These are phyloP conservation scores for Candida labiduridarum DNA, from an alignment of 1,139 yeast genomes.

Conservation along the genomic window DNA sequence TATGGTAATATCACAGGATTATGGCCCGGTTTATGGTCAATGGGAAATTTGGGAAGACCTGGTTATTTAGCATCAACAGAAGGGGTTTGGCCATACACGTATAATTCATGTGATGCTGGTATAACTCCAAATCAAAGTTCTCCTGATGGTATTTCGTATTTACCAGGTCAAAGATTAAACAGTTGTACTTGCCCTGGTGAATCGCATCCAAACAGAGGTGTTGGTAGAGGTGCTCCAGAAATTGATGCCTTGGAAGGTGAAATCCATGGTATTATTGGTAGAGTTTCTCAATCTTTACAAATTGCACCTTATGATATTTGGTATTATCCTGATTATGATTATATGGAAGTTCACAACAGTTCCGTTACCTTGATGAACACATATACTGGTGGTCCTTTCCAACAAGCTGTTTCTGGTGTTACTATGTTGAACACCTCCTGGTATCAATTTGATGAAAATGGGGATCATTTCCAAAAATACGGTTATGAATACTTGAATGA, in stretches of 20 bases:
- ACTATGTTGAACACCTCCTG: slow-evolving; percentile 73
- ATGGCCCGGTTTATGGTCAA: slow-evolving; percentile 91
- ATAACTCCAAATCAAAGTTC: slow-evolving; percentile 88
- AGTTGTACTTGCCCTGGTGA: slow-evolving; percentile 74
- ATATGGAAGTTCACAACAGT: slow-evolving; percentile 61
- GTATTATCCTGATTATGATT: slow-evolving; percentile 81
- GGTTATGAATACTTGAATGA: slow-evolving; percentile 80
- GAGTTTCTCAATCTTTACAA: slow-evolving; percentile 81
- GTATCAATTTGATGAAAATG: slow-evolving; percentile 64
- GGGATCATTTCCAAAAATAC: slow-evolving; percentile 61
- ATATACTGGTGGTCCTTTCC: slow-evolving; percentile 82
- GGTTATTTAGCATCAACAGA: slow-evolving; percentile 79
- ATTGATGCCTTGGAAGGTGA: slow-evolving; percentile 84
- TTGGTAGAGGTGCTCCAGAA: slow-evolving; percentile 88
- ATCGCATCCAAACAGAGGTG: slow-evolving; percentile 78
- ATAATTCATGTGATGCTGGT: slow-evolving; percentile 81
- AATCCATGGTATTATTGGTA: slow-evolving; percentile 57
- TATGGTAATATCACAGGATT: slow-evolving; percentile 69
- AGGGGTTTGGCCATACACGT: slow-evolving; percentile 91
- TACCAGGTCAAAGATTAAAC: slow-evolving; percentile 75
- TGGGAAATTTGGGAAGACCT: slow-evolving; percentile 84
- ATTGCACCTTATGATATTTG: slow-evolving; percentile 85
- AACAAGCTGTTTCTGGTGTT: slow-evolving; percentile 79
- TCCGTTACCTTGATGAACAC: slow-evolving; percentile 70
- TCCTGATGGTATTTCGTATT: slow-evolving; percentile 73